phyloP scores from a whole-genome alignment of 345 rosid species.

The Gynandropsis gynandra region DNA sequence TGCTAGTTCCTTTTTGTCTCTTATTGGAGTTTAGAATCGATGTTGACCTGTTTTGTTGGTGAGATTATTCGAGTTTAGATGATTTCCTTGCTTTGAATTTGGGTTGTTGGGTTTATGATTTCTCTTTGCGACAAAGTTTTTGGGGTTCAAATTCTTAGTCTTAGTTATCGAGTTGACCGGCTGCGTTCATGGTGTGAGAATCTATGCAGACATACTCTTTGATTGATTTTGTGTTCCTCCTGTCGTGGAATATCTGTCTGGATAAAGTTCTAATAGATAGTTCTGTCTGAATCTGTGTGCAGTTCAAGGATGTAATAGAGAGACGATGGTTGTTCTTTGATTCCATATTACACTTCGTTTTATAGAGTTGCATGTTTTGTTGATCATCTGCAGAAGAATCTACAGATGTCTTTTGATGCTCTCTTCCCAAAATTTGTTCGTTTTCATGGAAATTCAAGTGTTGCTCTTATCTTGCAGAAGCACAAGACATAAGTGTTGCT shows the following conservation, averaged over 20 bases:
- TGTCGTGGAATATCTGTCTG: too few species aligned
- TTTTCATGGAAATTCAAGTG: background rate
- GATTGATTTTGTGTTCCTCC: conserved; percentile 13
- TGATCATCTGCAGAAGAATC: too few species aligned
- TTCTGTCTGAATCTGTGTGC: background rate
- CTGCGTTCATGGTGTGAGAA: background rate
- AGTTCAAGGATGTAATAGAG: background rate
- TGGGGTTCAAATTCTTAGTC: background rate
- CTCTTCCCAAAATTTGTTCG: background rate
- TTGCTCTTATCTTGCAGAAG: conserved; percentile 14
- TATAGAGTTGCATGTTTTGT: too few species aligned
- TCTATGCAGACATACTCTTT: background rate
- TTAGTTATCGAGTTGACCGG: conserved; percentile 23
- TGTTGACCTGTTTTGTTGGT: background rate
- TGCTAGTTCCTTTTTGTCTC: background rate
- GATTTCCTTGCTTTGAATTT: conserved; percentile 8
- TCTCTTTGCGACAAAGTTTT: conserved; percentile 19
- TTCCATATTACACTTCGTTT: too few species aligned
- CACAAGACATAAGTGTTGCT: too few species aligned
- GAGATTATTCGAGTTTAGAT: background rate
- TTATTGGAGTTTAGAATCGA: background rate
- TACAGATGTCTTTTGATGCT: too few species aligned
- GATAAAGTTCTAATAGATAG: too few species aligned
- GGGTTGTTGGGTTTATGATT: conserved; percentile 11
- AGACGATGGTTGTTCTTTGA: too few species aligned